Percentiles rank a stretch among this genome's conserved stretches.
These are phyloP conservation scores for Plasmodium malariae DNA, from an alignment of 169 alveolate species.

Conservation along the genomic window DNA sequence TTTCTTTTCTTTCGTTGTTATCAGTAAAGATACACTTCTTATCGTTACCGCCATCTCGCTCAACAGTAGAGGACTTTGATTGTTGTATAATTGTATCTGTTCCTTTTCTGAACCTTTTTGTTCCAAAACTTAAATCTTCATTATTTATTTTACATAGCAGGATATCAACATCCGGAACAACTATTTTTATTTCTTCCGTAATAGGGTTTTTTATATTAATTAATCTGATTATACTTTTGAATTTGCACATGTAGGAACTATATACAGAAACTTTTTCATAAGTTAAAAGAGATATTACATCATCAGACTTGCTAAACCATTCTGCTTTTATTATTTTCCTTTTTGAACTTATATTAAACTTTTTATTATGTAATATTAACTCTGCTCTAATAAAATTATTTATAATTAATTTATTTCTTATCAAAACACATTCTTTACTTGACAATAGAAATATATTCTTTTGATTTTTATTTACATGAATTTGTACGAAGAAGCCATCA, in stretches of 20 bases:
- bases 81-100: too few species aligned
- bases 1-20: too few species aligned
- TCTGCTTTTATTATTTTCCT: conserved; percentile 70
- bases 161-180: conserved; percentile 31
- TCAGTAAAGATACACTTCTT: too few species aligned
- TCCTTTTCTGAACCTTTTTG: too few species aligned
- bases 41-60: too few species aligned
- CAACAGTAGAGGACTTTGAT: too few species aligned
- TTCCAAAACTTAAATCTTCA: not conserved
- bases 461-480: conserved; percentile 56
- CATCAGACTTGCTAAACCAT: conserved; percentile 38
- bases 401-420: conserved; percentile 20
- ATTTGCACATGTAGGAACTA: conserved; percentile 2
- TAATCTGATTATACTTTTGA: conserved; percentile 19
- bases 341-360: conserved; percentile 9
- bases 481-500: conserved; percentile 57
- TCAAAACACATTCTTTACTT: conserved; percentile 32
- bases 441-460: conserved; percentile 36
- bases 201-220: conserved; percentile 9
- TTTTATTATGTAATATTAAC: conserved; percentile 20
- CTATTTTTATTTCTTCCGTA: conserved; percentile 42
- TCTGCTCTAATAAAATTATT: conserved; percentile 11
- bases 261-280: conserved; percentile 13
- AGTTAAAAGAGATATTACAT: conserved; percentile 42
- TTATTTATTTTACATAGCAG: conserved; percentile 13